Evolutionary conservation across 345 rosid genomes (phyloP).

Genomic region (Acer saccharum): DNA sequence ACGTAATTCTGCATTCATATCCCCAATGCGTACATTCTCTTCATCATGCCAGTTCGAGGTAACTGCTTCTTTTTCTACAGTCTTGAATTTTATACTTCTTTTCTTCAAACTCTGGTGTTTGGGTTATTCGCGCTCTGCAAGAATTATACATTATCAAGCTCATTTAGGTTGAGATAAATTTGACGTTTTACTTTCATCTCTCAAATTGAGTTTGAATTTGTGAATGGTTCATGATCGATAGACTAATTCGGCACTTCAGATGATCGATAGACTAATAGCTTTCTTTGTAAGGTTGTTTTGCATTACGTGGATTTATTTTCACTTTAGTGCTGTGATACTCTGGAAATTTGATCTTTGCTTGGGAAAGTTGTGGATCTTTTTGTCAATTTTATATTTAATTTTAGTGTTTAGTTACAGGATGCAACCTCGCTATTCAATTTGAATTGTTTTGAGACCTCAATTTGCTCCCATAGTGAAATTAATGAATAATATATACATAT

Average conservation of each 20-base stretch:
- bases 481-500: background rate
- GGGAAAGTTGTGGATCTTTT: too few species aligned
- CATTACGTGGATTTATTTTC: background rate
- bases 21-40: conserved; percentile 12
- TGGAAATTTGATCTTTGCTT: background rate
- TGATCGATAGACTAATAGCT: background rate
- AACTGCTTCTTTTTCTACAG: background rate
- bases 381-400: background rate
- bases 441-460: background rate
- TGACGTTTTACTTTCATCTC: background rate
- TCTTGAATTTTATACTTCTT: background rate
- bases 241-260: background rate
- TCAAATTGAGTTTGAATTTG: too few species aligned
- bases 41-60: conserved; percentile 29
- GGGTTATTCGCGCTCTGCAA: too few species aligned
- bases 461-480: background rate
- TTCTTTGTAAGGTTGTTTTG: background rate
- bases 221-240: too few species aligned
- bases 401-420: background rate
- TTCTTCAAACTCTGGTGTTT: too few species aligned
- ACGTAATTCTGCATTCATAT: background rate
- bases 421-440: background rate
- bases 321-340: background rate
- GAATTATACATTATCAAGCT: background rate
- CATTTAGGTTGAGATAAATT: background rate